Evolutionary conservation across 2,329 filamentous ascomycete genomes (phyloP), one percentile per base, ranked within the genome.

Genomic region (Pseudogymnoascus sp.): DNA sequence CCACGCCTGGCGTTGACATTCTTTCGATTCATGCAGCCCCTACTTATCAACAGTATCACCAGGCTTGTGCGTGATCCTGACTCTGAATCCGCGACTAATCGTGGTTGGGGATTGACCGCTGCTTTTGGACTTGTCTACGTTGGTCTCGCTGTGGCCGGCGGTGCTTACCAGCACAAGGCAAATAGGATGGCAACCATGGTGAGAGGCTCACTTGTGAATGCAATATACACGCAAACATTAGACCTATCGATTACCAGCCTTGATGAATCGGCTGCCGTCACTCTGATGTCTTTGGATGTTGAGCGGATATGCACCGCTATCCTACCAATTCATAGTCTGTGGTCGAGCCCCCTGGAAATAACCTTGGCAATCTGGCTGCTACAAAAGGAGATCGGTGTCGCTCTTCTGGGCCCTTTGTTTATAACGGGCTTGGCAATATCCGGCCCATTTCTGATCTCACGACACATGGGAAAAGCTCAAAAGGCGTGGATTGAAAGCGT

Each of bases 261-360:
- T 2, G 65, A 71, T 50, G 69, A 71, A 41, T 67, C 66, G 12
- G 69, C 66, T 24, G 70, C 70, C 8, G 65, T 72, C 2, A 70
- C 71, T 16, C 63, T 73, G 33, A 73, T 73, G 71, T 46, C 73
- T 14, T 64, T 64, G n/a, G 68, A 69, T 59, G 65, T 68, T 7
- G 67, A 68, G 53, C 40, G 46, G 19, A 69, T 69, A 12, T 50
- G 67, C 76, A 75, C 75, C 75, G 75, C 14, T 75, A 75, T 41
- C 63, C 70, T 10, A 50, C 24, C 24, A 60, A 37, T 37, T 24
- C 37, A 40, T 5, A 60, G 12, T 38, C 6, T 60, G 12, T 37
- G 56, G 56, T 60, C 37, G 26, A 35, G 60, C 12, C 40, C 26
- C 2, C 35, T 46, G 6, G 40, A 61, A n/a, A 61, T 50, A 1